phyloP scores from a whole-genome alignment of 345 rosid species.

The Moringa oleifera region DNA sequence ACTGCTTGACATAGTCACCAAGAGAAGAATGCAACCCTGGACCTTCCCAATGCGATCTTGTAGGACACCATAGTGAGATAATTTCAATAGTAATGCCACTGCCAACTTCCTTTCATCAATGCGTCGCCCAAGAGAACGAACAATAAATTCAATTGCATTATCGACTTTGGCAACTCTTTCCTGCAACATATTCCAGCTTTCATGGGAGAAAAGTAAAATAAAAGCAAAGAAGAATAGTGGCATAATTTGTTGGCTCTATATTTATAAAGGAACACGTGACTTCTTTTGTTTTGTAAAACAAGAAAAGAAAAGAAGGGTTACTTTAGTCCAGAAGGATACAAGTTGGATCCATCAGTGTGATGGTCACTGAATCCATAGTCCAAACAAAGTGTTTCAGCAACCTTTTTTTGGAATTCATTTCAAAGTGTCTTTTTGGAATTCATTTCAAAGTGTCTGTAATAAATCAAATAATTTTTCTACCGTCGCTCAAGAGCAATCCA shows the following conservation, averaged over 20 bases:
- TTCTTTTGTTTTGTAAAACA: slow-evolving; percentile 2
- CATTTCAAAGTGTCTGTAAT: no score
- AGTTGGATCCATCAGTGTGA: slow-evolving; percentile 2
- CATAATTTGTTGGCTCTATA: slow-evolving; percentile 9
- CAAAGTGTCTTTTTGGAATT: no score
- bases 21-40: slow-evolving; percentile 58
- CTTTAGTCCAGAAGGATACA: slow-evolving; percentile 1
- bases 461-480: background rate
- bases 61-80: slow-evolving; percentile 32
- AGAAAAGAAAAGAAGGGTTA: background rate
- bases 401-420: background rate
- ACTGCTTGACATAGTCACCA: slow-evolving; percentile 57
- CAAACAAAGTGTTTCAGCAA: slow-evolving; percentile 1
- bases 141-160: slow-evolving; percentile 45
- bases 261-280: slow-evolving; percentile 6
- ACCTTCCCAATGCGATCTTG: slow-evolving; percentile 46
- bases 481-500: background rate
- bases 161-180: slow-evolving; percentile 44
- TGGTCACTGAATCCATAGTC: background rate
- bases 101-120: slow-evolving; percentile 52
- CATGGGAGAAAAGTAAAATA: slow-evolving; percentile 6
- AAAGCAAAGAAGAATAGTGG: background rate
- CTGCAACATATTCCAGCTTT: slow-evolving; percentile 31
- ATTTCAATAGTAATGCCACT: slow-evolving; percentile 43
- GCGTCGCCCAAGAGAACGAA: slow-evolving; percentile 55